Percentiles rank a stretch among this genome's conserved stretches.
These are phyloP conservation scores for Lavandula angustifolia DNA, from an alignment of 257 asterid genomes.

Conservation along the genomic window DNA sequence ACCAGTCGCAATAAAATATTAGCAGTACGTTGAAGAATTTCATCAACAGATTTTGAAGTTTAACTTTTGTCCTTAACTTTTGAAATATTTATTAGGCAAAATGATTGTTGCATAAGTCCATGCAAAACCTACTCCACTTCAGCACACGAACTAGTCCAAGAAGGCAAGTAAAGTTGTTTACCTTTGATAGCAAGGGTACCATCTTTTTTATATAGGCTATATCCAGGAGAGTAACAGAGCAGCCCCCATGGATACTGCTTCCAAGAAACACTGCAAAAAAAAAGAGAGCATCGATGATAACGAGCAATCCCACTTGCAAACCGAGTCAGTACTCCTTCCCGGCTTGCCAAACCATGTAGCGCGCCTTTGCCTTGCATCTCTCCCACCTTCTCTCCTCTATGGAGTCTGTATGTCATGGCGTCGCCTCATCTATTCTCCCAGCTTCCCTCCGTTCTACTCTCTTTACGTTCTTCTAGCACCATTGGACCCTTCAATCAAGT, in stretches of 20 bases:
- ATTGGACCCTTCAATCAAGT: slow-evolving; percentile 1
- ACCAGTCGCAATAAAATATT: too few species aligned
- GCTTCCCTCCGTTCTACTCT: slow-evolving; percentile 56
- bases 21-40: background rate
- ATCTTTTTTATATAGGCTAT: slow-evolving; percentile 10
- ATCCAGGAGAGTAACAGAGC: slow-evolving; percentile 6
- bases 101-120: slow-evolving; percentile 34
- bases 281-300: slow-evolving; percentile 24
- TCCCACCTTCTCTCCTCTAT: slow-evolving; percentile 56
- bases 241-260: slow-evolving; percentile 25
- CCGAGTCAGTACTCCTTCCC: slow-evolving; percentile 40
- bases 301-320: slow-evolving; percentile 7
- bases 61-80: slow-evolving; percentile 29
- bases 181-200: slow-evolving; percentile 1
- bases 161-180: slow-evolving; percentile 25
- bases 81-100: background rate
- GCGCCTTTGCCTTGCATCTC: slow-evolving; percentile 49
- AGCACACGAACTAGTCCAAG: slow-evolving; percentile 23
- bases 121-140: slow-evolving; percentile 46
- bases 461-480: slow-evolving; percentile 52
- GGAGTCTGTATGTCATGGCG: slow-evolving; percentile 70
- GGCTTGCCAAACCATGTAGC: slow-evolving; percentile 75
- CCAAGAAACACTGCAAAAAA: slow-evolving; percentile 32
- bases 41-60: slow-evolving; percentile 29
- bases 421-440: slow-evolving; percentile 53